Base-by-base conservation (phyloP, 176 grass and related monocot genomes). In the Typha latifolia region DNA sequence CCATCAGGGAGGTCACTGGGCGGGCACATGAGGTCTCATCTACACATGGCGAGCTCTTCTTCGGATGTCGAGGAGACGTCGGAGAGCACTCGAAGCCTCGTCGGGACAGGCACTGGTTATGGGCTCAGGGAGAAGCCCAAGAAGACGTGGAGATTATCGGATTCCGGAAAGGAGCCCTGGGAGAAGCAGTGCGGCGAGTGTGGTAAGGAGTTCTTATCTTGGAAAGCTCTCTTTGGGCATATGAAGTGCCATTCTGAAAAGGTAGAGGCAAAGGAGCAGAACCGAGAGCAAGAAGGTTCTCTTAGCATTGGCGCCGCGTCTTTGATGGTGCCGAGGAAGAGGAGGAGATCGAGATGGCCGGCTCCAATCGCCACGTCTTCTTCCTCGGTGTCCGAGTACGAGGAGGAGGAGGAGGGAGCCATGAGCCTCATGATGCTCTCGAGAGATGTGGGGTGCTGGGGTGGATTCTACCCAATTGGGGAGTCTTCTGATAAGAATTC, bases 81-180 rank as follows among this genome's bases (percentile, higher is more conserved):
- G 70, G 67, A 70, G 74, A 70, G 66, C 74, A 69, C 26, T 55
- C 53, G 53, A 10, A 43, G 5, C n/a, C 53, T 59, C 53, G 53
- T 8, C n/a, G 53, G n/a, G 8, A 2, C n/a, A 16, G 6, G 18
- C 16, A 6, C 2, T 6, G 82, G 63, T 0, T 90, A 90, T 22
- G 82, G 72, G 3, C 69, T 90, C 31, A 77, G 80, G 69, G 77
- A 86, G 73, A 90, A 90, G 48, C 87, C 87, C 37, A 90, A 86
- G 83, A 90, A 86, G 87, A 90, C 87, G 32, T 84, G 73, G 16
- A 69, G 82, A 52, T 31, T 90, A 23, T 85, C 87, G 48, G 77
- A 66, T 64, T 19, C 48, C 3, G 55, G 61, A 49, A 64, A 67
- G 5, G 47, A 24, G 4, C 53, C 69, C 3, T 73, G 47, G 0